Base-by-base conservation (phyloP, 768 basidiomycete genomes). In the Zangia roseola region DNA sequence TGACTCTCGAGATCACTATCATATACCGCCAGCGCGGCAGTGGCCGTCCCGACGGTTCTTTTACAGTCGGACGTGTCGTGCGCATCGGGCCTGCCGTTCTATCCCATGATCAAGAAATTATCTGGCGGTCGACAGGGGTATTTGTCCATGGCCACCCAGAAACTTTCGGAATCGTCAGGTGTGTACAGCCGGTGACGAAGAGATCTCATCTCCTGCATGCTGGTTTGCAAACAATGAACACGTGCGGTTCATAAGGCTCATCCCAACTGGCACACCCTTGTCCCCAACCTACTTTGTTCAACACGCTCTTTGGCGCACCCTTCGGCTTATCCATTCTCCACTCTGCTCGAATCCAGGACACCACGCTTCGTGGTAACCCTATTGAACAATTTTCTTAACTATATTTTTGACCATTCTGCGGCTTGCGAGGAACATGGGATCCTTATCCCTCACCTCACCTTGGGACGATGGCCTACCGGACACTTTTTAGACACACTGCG, bases 201-300 rank as follows among this genome's bases (percentile, higher is more conserved):
- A 36, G 49, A 49, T 19, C 25, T 49, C 10, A 20, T 46, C 25
- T 39, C 45, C 14, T 39, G 28, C 10, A 37, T 17, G 12, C 48
- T 38, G 7, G 36, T 49, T 3, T 49, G 48, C 28, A 35, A 30
- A 38, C 34, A 33, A 13, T 49, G 48, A 42, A 19, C 21, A 35
- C 39, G 36, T 17, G 39, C 44, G 13, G 19, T 50, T 14, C 25
- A 40, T 38, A n/a, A n/a, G n/a, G n/a, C n/a, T n/a, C n/a, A n/a
- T n/a, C n/a, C n/a, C n/a, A n/a, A n/a, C 25, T 40, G 16, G 26
- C 40, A 39, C n/a, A n/a, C 28, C 31, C 28, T 17, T 50, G n/a
- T 28, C 41, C 5, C 14, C 23, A 5, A 24, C 21, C 17, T 40
- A 45, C 16, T 45, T 45, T 24, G 10, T 25, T 10, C 3, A 20